These are phyloP conservation scores for Aspergillus fructus DNA, from an alignment of 2,329 filamentous ascomycete species.

Conservation along the genomic window DNA sequence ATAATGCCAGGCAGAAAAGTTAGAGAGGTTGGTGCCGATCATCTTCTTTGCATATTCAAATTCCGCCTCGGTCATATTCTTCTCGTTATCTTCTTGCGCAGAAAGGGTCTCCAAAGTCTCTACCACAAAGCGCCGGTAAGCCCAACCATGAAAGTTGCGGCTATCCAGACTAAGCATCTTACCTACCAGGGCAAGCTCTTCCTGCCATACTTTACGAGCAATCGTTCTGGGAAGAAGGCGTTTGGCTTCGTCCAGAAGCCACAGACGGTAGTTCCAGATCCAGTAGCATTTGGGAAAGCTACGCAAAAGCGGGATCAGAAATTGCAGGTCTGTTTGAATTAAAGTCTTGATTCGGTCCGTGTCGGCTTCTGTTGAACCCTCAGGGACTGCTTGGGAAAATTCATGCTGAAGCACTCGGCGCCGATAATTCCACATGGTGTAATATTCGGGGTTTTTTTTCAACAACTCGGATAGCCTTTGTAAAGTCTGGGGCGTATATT, in stretches of 20 bases:
- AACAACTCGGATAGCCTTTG: constrained; percentile 46
- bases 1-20: constrained; percentile 97
- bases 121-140: constrained; percentile 79
- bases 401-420: constrained; percentile 67
- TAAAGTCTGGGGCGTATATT: constrained; percentile 45
- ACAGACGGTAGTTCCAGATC: constrained; percentile 96
- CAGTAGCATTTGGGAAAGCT: constrained; percentile 97
- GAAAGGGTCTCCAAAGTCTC: constrained; percentile 65
- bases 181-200: constrained; percentile 75
- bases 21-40: constrained; percentile 81
- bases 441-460: constrained; percentile 49
- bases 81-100: constrained; percentile 39
- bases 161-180: constrained; percentile 87
- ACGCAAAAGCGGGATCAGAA: constrained; percentile 79
- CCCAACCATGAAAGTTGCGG: constrained; percentile 96
- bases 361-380: constrained; percentile 34
- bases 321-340: constrained; percentile 72
- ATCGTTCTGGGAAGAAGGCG: constrained; percentile 56
- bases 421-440: constrained; percentile 55
- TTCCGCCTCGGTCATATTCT: constrained; percentile 73
- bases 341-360: constrained; percentile 49
- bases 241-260: constrained; percentile 75
- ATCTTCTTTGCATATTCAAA: constrained; percentile 89
- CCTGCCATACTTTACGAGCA: constrained; percentile 72
- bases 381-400: constrained; percentile 40